Percentiles rank a stretch among this genome's conserved stretches.
Evolutionary conservation across 768 basidiomycete genomes (phyloP).

Genomic region (Pleurotus tuoliensis): DNA sequence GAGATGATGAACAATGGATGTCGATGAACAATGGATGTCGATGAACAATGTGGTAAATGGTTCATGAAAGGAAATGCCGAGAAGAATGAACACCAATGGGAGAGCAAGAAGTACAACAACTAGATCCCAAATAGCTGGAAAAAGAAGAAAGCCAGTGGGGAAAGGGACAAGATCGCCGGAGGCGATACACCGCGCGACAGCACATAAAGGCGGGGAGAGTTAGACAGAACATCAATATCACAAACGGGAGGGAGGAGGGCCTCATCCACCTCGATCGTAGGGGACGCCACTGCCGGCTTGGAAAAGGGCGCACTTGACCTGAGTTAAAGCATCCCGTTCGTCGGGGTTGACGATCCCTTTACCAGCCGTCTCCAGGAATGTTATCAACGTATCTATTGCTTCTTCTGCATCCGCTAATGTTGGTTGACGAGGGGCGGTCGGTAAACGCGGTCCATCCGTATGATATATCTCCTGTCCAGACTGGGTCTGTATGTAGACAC

Average conservation of each 20-base stretch:
- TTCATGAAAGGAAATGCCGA: background rate
- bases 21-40: background rate
- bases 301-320: conserved; percentile 52
- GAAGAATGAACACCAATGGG: background rate
- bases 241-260: background rate
- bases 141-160: background rate
- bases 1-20: too few species aligned
- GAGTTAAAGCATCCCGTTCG: conserved; percentile 37
- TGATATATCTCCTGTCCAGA: conserved; percentile 3
- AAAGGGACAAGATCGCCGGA: background rate
- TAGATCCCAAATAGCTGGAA: background rate
- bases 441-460: conserved; percentile 12
- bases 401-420: conserved; percentile 49
- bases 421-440: conserved; percentile 24
- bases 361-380: conserved; percentile 40
- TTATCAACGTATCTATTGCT: conserved; percentile 49
- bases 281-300: conserved; percentile 30
- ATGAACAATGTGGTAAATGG: background rate
- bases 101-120: background rate
- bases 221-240: background rate
- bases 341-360: conserved; percentile 22
- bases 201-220: background rate
- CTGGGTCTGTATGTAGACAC: conserved; percentile 5
- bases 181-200: background rate
- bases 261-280: conserved; percentile 4